Evolutionary conservation across 208 protist species (phyloP).

Genomic region (Leishmania gerbilli): DNA sequence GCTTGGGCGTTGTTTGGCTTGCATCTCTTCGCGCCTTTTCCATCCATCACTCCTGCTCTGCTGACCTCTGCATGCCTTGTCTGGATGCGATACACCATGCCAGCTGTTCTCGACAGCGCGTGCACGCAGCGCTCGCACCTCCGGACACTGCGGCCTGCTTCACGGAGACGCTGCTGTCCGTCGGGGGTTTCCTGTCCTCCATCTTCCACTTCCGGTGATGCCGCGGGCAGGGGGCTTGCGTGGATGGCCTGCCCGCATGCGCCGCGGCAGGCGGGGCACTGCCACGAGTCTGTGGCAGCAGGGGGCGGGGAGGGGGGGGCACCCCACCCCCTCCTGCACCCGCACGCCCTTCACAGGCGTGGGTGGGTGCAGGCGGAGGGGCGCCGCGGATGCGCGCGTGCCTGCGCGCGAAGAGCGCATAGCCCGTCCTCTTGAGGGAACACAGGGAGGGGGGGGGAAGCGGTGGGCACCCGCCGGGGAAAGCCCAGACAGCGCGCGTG

Average conservation of each 20-base stretch:
- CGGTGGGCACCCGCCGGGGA: neutral
- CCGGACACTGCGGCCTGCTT: neutral
- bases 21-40: neutral
- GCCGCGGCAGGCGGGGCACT: neutral
- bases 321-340: neutral
- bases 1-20: neutral
- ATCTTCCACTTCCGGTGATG: neutral
- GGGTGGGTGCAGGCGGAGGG: no score
- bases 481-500: neutral
- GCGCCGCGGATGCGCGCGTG: no score
- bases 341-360: neutral
- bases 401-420: neutral
- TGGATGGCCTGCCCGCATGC: neutral
- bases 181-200: neutral
- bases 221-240: neutral
- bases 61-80: neutral
- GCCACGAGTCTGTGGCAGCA: neutral
- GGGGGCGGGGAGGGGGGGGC: no score
- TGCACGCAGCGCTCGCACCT: neutral
- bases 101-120: neutral
- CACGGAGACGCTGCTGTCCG: no score
- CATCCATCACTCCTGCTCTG: slow-evolving; percentile 8
- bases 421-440: neutral
- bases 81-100: neutral
- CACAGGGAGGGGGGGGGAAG: neutral